Conservation (phyloP, 768 basidiomycete genomes). For the Podaxis sp. region DNA sequence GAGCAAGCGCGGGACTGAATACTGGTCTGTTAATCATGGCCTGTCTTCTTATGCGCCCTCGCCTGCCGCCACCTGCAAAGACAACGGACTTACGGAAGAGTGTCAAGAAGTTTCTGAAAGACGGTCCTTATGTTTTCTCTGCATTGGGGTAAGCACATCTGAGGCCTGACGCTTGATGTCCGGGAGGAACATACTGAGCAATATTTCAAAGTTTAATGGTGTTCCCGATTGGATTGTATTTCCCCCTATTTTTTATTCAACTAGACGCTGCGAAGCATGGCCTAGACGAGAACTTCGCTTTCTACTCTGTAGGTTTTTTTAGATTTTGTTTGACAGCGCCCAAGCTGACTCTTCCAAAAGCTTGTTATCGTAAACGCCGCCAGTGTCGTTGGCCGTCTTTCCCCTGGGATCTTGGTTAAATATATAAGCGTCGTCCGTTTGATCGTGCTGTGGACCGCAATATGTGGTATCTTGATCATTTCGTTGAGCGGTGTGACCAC, state of each 20-base stretch:
- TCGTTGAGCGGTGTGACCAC: constrained; percentile 33
- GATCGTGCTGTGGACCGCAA: constrained; percentile 16
- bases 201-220: constrained; percentile 18
- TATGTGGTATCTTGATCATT: constrained; percentile 28
- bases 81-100: background rate
- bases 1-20: constrained; percentile 21
- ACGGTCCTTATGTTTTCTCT: constrained; percentile 11
- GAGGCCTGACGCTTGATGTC: background rate
- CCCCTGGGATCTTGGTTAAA: constrained; percentile 18
- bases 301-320: constrained; percentile 35
- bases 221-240: constrained; percentile 29
- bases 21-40: constrained; percentile 18
- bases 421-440: constrained; percentile 19
- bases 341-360: constrained; percentile 10
- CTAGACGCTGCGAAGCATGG: constrained; percentile 34
- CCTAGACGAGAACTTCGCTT: constrained; percentile 32
- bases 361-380: constrained; percentile 23
- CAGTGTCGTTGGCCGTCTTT: constrained; percentile 22
- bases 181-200: background rate
- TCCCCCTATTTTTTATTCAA: constrained; percentile 42
- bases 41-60: constrained; percentile 14
- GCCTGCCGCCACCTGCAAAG: constrained; percentile 12
- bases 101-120: constrained; percentile 7
- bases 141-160: constrained; percentile 10
- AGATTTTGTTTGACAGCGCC: background rate